Conservation (phyloP, 257 asterid genomes). For the Galeopsis tetrahit region DNA sequence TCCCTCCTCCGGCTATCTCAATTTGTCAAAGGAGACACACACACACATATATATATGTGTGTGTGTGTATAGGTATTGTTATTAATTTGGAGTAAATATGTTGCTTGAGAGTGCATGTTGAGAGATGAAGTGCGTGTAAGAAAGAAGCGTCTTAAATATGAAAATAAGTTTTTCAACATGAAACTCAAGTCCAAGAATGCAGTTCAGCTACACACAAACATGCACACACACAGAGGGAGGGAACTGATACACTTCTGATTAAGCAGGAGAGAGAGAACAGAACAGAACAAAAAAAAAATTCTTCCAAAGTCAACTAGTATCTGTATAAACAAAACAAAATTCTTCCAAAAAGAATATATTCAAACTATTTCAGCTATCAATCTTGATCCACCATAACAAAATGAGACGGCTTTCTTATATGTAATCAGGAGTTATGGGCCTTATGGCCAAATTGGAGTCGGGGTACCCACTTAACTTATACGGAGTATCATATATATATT, state of each 20-base stretch:
- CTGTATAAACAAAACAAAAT: no score
- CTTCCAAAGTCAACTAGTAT: slow-evolving; percentile 3
- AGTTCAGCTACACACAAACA: slow-evolving; percentile 7
- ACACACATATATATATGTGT: no score
- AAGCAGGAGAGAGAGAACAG: background rate
- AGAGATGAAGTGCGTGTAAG: slow-evolving; percentile 19
- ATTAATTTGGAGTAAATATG: background rate
- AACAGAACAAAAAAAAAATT: background rate
- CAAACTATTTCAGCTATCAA: slow-evolving; percentile 16
- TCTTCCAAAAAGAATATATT: background rate
- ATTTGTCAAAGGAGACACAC: background rate
- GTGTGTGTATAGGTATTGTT: no score
- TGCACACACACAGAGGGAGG: background rate
- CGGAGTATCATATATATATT: background rate
- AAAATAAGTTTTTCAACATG: slow-evolving; percentile 2
- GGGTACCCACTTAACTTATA: slow-evolving; percentile 1
- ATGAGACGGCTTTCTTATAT: background rate
- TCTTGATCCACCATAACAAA: slow-evolving; percentile 24
- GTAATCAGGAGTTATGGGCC: no score
- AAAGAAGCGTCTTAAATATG: background rate
- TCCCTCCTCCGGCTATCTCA: background rate
- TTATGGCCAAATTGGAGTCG: slow-evolving; percentile 26
- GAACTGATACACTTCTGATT: no score
- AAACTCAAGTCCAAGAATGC: slow-evolving; percentile 22
- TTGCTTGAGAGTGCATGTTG: slow-evolving; percentile 4